phyloP scores from a whole-genome alignment of 2,329 filamentous ascomycete species.

The Lasiodiplodia theobromae region DNA sequence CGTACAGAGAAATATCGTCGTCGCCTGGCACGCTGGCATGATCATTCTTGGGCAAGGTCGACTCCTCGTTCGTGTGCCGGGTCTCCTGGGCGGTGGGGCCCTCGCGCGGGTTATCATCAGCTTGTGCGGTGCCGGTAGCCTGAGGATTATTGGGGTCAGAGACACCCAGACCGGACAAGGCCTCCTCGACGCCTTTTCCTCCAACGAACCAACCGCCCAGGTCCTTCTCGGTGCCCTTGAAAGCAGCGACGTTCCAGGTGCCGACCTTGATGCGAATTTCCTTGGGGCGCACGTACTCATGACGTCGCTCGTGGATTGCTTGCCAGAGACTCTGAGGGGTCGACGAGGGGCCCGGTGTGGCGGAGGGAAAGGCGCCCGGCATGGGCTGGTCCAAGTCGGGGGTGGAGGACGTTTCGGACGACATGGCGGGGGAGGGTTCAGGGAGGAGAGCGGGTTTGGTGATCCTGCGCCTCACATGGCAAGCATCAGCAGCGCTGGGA shows the following conservation, averaged over 20 bases:
- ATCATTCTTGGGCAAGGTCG: slow-evolving; percentile 56
- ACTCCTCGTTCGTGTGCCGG: slow-evolving; percentile 50
- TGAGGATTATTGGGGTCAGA: slow-evolving; percentile 35
- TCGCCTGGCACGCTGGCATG: slow-evolving; percentile 59
- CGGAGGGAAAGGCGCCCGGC: slow-evolving; percentile 58
- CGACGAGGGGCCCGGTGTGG: slow-evolving; percentile 34
- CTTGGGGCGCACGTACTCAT: slow-evolving; percentile 79
- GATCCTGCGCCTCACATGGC: slow-evolving; percentile 19
- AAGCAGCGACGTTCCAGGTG: slow-evolving; percentile 91
- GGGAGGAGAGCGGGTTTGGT: not conserved
- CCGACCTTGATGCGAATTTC: slow-evolving; percentile 87
- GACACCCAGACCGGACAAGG: slow-evolving; percentile 62
- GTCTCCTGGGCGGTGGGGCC: slow-evolving; percentile 57
- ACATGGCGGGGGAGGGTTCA: slow-evolving; percentile 13
- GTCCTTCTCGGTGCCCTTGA: slow-evolving; percentile 85
- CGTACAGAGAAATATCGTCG: slow-evolving; percentile 85
- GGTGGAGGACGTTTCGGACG: slow-evolving; percentile 39
- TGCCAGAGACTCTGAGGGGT: slow-evolving; percentile 60
- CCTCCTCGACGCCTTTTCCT: slow-evolving; percentile 72
- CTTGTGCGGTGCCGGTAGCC: slow-evolving; percentile 37
- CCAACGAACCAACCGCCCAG: slow-evolving; percentile 87
- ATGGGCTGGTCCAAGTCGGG: slow-evolving; percentile 53
- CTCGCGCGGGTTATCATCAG: slow-evolving; percentile 44
- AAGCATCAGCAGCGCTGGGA: slow-evolving; percentile 1
- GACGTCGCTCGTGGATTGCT: slow-evolving; percentile 72